A percentile compares a stretch with the other conserved stretches of the same genome.
Conservation (phyloP, 768 basidiomycete species). For the Xerocomellus intermedius region DNA sequence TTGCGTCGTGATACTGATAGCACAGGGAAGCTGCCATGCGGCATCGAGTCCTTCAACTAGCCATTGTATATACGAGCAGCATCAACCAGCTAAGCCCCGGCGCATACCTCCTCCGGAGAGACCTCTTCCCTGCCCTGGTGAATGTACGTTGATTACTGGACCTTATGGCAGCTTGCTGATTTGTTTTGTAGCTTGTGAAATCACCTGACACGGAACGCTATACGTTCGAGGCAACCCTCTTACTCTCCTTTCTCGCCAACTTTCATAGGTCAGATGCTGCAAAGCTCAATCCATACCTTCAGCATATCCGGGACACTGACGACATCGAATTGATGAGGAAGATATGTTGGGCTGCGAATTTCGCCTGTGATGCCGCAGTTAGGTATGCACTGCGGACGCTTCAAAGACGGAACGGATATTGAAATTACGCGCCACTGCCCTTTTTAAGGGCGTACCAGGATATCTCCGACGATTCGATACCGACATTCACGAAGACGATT, state of each 20-base stretch:
- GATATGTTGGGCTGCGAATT: slow-evolving; percentile 56
- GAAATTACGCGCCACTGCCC: neutral
- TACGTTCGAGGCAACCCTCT: slow-evolving; percentile 57
- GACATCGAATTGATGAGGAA: slow-evolving; percentile 55
- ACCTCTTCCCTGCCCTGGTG: slow-evolving; percentile 56
- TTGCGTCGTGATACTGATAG: neutral
- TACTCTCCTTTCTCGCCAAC: slow-evolving; percentile 64
- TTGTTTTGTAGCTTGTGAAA: slow-evolving; percentile 48
- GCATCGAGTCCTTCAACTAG: slow-evolving; percentile 56
- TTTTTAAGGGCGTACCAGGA: slow-evolving; percentile 52
- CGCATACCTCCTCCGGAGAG: slow-evolving; percentile 64
- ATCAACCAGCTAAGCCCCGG: slow-evolving; percentile 66
- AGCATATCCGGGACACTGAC: slow-evolving; percentile 44
- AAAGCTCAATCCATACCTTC: slow-evolving; percentile 65
- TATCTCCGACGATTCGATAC: slow-evolving; percentile 50
- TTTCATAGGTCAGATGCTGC: slow-evolving; percentile 74
- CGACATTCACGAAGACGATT: slow-evolving; percentile 49
- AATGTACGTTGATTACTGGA: slow-evolving; percentile 36
- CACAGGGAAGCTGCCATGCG: slow-evolving; percentile 41
- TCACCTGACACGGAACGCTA: slow-evolving; percentile 52
- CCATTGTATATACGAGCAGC: slow-evolving; percentile 56
- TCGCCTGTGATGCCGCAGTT: slow-evolving; percentile 48
- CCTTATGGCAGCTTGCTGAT: neutral
- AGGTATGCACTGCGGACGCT: slow-evolving; percentile 38
- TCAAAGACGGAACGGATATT: neutral